A percentile compares a stretch with the other conserved stretches of the same genome.
Evolutionary conservation across 768 basidiomycete species (phyloP).

Genomic region (Cubamyces lactineus): DNA sequence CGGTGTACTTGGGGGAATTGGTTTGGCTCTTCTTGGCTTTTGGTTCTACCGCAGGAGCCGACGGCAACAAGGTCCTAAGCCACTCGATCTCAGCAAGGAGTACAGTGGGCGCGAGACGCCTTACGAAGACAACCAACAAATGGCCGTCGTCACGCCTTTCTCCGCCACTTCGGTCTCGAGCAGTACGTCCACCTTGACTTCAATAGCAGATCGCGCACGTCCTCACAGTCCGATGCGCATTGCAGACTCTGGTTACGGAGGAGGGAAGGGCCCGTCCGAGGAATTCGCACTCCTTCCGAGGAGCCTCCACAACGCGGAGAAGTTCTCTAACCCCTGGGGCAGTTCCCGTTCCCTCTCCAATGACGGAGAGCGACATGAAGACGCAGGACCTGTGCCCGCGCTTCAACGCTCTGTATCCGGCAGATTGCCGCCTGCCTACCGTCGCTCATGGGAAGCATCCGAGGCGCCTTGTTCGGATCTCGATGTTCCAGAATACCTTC

Average conservation of each 20-base stretch:
- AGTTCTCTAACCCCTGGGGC: neutral
- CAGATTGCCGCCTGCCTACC: conserved; percentile 22
- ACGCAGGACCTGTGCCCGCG: conserved; percentile 12
- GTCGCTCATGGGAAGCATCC: conserved; percentile 13
- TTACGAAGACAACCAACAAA: neutral
- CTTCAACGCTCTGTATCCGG: conserved; percentile 21
- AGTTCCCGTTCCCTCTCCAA: neutral
- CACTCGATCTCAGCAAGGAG: conserved; percentile 19
- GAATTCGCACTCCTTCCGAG: conserved; percentile 10
- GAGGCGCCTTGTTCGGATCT: neutral
- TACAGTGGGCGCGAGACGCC: neutral
- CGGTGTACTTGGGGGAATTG: neutral
- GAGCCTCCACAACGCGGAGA: neutral
- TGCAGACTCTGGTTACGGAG: conserved; percentile 9
- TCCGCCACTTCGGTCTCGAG: neutral
- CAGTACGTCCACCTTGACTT: conserved; percentile 4
- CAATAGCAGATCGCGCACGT: neutral
- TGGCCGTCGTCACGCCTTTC: conserved; percentile 20
- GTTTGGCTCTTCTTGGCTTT: conserved; percentile 3
- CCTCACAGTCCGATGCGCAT: neutral
- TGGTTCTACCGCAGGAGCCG: conserved; percentile 7
- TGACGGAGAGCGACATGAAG: conserved; percentile 16
- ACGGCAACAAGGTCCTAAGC: conserved; percentile 7
- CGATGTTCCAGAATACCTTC: neutral
- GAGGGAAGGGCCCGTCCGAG: neutral